Evolutionary conservation across 768 basidiomycete genomes (phyloP), one percentile per base, ranked within the genome.

Genomic region (Coprinellus micaceus): DNA sequence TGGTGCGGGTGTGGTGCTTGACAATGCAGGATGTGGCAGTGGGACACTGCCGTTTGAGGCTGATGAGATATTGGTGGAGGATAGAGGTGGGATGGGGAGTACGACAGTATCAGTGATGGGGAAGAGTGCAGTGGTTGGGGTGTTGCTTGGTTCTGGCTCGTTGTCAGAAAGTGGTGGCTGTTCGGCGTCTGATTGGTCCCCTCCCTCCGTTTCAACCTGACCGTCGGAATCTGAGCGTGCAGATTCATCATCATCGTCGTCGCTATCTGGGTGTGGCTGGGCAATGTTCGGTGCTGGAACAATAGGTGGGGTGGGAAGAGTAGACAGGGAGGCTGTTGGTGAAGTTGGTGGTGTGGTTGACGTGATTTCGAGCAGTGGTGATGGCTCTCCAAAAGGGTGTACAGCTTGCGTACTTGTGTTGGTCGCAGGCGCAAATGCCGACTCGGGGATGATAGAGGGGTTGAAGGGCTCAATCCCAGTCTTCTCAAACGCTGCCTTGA

Each of bases 381-480:
- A 67, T 53, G 6, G 28, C 29, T 61, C 54, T 7, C 63, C 59
- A 11, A 71, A 22, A 2, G 65, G 67, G 33, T 67, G 66, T 17
- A 65, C 57, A 3, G 64, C 50, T 49, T 68, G 58, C 4, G 60
- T 68, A 0, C 61, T 67, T 25, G 65, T 68, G 58, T 69, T 69
- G 25, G 54, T 46, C 28, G 67, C 48, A 15, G 66, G 66, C 41
- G 61, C 66, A 58, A 61, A 70, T 12, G 56, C 62, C 12, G 29
- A 45, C 9, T 52, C 51, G 13, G 53, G 53, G 36, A 73, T 62
- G 0, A 61, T 58, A 51, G 57, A 36, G 4, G 19, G 63, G 54
- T 73, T 60, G 5, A 71, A 53, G 21, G 67, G 72, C 39, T 52
- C 60, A 26, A 73, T 71, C 2, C 72, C 71, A 0, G 65, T 68